These are phyloP conservation scores for Trichaptum fuscoviolaceum DNA, from an alignment of 768 basidiomycete species.

Conservation along the genomic window DNA sequence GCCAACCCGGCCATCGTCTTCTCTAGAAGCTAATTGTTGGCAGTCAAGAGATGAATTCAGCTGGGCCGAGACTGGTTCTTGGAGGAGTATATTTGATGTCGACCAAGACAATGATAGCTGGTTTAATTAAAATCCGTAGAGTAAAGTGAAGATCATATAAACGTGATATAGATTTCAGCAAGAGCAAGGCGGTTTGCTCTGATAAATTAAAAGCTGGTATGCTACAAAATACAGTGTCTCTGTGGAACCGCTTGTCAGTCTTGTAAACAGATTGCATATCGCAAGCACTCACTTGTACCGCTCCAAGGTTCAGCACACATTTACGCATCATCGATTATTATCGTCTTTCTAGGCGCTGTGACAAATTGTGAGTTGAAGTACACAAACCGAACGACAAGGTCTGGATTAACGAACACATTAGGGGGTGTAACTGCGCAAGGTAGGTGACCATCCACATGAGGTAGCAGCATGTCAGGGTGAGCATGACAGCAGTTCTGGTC, in stretches of 20 bases:
- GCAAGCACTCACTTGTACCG: not conserved
- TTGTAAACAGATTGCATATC: not conserved
- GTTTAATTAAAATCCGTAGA: not conserved
- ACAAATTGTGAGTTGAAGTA: slow-evolving; percentile 40
- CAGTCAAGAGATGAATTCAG: not conserved
- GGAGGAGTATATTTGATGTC: not conserved
- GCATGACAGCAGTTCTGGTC: slow-evolving; percentile 72
- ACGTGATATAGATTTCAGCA: too few relatives aligned
- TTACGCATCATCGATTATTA: not conserved
- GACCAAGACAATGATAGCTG: not conserved
- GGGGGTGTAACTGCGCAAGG: slow-evolving; percentile 87
- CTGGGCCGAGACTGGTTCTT: not conserved
- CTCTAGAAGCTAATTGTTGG: not conserved
- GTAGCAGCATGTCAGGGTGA: slow-evolving; percentile 80
- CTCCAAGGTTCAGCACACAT: not conserved
- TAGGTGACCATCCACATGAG: slow-evolving; percentile 99
- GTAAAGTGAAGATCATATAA: not conserved
- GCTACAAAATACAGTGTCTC: not conserved
- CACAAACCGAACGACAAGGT: slow-evolving; percentile 21
- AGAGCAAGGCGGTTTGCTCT: too few relatives aligned
- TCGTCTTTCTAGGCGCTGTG: slow-evolving; percentile 28
- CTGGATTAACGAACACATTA: slow-evolving; percentile 58
- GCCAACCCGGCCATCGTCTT: not conserved
- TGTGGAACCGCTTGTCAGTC: not conserved
- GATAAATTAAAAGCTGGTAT: not conserved